These are phyloP conservation scores for Selaginella tamariscina DNA, from an alignment of 75 land plant genomes.

Conservation along the genomic window DNA sequence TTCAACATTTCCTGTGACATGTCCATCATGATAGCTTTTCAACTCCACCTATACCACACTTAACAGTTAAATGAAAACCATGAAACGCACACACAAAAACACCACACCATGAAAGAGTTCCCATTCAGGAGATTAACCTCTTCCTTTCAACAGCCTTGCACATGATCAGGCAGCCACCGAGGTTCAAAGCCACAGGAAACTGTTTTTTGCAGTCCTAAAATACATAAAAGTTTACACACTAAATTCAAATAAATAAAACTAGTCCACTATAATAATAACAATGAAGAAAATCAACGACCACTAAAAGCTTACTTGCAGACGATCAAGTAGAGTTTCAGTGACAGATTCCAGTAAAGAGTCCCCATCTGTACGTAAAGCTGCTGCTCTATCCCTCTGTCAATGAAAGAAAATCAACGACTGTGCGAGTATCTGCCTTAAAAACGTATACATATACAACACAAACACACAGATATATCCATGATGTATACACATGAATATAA, in stretches of 20 bases:
- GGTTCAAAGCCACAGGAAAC: slow-evolving; percentile 69
- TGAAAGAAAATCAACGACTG: not conserved
- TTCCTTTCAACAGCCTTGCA: slow-evolving; percentile 50
- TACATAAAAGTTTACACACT: not conserved
- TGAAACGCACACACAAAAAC: no score
- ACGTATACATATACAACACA: not conserved
- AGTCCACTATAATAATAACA: not conserved
- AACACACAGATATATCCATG: not conserved
- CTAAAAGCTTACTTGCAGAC: slow-evolving; percentile 47
- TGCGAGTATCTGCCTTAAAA: not conserved
- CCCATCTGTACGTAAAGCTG: slow-evolving; percentile 50
- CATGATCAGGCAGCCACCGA: slow-evolving; percentile 62
- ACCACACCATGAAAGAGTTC: no score
- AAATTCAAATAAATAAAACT: not conserved
- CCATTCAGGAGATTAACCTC: slow-evolving; percentile 35
- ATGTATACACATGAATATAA: not conserved
- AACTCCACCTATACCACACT: slow-evolving; percentile 41
- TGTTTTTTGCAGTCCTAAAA: slow-evolving; percentile 73
- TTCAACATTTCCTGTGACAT: slow-evolving; percentile 72
- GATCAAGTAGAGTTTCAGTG: slow-evolving; percentile 80
- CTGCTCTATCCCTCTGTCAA: slow-evolving; percentile 79
- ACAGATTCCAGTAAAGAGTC: slow-evolving; percentile 65
- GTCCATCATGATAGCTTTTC: slow-evolving; percentile 82
- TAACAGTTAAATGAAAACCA: not conserved
- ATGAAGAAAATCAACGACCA: not conserved